These are phyloP conservation scores for Kwoniella shandongensis DNA, from an alignment of 768 basidiomycete genomes.

Conservation along the genomic window DNA sequence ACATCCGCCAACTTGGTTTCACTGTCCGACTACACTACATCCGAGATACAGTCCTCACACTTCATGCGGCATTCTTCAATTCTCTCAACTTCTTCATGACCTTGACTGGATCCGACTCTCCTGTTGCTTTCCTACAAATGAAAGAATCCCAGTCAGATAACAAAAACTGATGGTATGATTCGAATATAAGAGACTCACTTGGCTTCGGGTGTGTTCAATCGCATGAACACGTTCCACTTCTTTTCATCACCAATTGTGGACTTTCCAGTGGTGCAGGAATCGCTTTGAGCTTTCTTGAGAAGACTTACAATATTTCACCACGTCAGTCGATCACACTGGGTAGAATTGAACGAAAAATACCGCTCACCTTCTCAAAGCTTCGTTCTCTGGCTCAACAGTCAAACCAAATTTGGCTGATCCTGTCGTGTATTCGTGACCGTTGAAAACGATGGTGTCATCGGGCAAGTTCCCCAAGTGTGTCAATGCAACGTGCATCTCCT, in stretches of 20 bases:
- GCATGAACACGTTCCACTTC: constrained; percentile 94
- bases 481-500: constrained; percentile 72
- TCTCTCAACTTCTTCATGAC: constrained; percentile 75
- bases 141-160: not conserved
- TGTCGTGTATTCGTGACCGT: constrained; percentile 89
- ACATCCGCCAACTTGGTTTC: not conserved
- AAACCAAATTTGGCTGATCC: constrained; percentile 69
- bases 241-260: constrained; percentile 93
- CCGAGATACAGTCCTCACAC: not conserved
- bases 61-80: constrained; percentile 67
- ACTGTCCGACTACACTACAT: not conserved
- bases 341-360: too few species aligned
- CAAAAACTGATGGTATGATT: not conserved
- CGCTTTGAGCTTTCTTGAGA: constrained; percentile 61
- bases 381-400: constrained; percentile 58
- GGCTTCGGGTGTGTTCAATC: constrained; percentile 65
- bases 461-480: constrained; percentile 73
- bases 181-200: constrained; percentile 57
- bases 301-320: too few species aligned
- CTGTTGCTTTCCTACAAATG: constrained; percentile 59
- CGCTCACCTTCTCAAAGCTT: constrained; percentile 59
- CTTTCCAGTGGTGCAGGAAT: constrained; percentile 70
- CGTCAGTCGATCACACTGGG: too few species aligned
- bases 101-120: constrained; percentile 58
- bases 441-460: constrained; percentile 74